Evolutionary conservation across 2,329 filamentous ascomycete genomes (phyloP), one percentile per base, ranked within the genome.

Genomic region (Cladobotryum protrusum): DNA sequence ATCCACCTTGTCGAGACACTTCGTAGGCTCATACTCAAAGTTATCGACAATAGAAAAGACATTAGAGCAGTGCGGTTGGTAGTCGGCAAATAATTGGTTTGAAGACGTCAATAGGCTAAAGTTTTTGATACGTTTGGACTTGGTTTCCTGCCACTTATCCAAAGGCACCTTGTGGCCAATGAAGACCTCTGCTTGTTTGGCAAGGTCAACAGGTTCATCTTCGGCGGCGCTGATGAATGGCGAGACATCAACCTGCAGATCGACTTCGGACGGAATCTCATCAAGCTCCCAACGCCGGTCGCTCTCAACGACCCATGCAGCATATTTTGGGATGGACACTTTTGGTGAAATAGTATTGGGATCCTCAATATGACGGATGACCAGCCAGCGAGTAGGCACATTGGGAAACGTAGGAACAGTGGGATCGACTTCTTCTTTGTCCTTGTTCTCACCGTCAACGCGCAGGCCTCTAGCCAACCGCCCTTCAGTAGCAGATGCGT

Each of bases 61-160:
- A 47, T 72, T 73, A 4, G 57, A 40, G 54, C 67, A 67, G 51
- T 74, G 72, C 14, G 57, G 56, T 50, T 69, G 67, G 49, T 60
- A 73, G 56, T 75, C 72, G 0, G 68, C 56, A 52, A 74, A 73
- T 1, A 72, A 60, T 24, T 61, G 63, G 48, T 73, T 73, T 13
- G 40, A 24, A 19, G 48, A 52, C 8, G 43, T 20, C 4, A 61
- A 41, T 9, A 46, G 12, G 1, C 17, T 20, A 1, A 60, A 45
- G 13, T 37, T 51, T 7, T 24, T 24, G 46, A 59, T 43, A 14
- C 39, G 20, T 17, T 33, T 34, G 3, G 29, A 11, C 8, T 34
- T 6, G n/a, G 18, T 7, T 14, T 39, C 20, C 20, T 24, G 4
- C 45, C 45, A 48, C 34, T 41, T 17, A 0, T 29, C 45, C 0